phyloP scores from a whole-genome alignment of 805 yeast genomes.

The Sugiyamaella lignohabitans region DNA sequence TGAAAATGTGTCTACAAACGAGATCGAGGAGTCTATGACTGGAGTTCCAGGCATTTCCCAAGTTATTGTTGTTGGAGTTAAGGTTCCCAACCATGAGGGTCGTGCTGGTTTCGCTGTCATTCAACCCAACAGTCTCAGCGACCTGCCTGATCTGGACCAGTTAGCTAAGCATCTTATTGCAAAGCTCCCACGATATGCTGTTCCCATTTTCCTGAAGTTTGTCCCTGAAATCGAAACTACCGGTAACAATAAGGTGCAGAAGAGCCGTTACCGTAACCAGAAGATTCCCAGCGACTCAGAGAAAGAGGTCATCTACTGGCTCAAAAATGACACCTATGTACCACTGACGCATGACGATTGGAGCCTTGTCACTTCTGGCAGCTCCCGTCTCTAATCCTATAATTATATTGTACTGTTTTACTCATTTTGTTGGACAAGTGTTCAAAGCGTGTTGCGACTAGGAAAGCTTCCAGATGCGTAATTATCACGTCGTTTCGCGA shows the following conservation, averaged over 20 bases:
- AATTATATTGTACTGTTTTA: not conserved
- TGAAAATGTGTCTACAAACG: slow-evolving; percentile 89
- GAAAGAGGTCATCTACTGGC: slow-evolving; percentile 61
- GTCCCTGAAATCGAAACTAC: slow-evolving; percentile 54
- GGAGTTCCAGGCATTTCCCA: slow-evolving; percentile 38
- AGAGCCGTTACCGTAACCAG: slow-evolving; percentile 44
- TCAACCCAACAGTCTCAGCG: slow-evolving; percentile 38
- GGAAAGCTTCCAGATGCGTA: too few relatives aligned
- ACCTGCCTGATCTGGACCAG: slow-evolving; percentile 34
- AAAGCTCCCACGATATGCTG: slow-evolving; percentile 73
- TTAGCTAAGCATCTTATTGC: slow-evolving; percentile 34
- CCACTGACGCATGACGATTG: slow-evolving; percentile 53
- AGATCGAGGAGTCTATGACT: slow-evolving; percentile 63
- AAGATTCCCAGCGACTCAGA: slow-evolving; percentile 29
- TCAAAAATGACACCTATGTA: slow-evolving; percentile 50
- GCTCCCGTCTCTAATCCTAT: slow-evolving; percentile 24
- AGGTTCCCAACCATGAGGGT: slow-evolving; percentile 84
- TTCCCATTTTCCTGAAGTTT: slow-evolving; percentile 76
- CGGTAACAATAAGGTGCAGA: slow-evolving; percentile 83
- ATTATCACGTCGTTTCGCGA: too few relatives aligned
- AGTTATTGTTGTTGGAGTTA: slow-evolving; percentile 82
- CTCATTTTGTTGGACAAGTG: too few relatives aligned
- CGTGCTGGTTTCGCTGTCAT: slow-evolving; percentile 87
- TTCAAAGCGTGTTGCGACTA: too few relatives aligned
- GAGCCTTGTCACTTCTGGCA: slow-evolving; percentile 32